Base-by-base conservation (phyloP, 768 basidiomycete species). In the Mycena galericulata region DNA sequence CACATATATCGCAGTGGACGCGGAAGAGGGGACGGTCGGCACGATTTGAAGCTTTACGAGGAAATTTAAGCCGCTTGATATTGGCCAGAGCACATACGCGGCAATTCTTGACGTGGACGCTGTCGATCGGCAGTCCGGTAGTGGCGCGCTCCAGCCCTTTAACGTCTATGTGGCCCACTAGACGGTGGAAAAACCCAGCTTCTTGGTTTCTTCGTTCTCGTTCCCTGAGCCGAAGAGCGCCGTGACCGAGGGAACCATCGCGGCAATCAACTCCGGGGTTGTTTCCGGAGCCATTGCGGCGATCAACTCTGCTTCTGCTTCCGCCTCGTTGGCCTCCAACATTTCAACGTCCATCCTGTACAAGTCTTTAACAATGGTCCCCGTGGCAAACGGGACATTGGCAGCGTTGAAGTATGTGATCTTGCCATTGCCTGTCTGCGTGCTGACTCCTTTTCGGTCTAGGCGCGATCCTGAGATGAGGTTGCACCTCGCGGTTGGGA, bases 151-250 rank as follows among this genome's bases (percentile, higher is more conserved):
- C 22, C 2, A 70, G 69, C 58, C 69, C 65, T 70, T 70, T 70
- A 70, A 70, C 64, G 59, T 70, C 69, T 49, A 70, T 61, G 36
- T 70, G 69, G 50, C 69, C 69, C 8, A 69, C 46, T 69, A 70
- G 62, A 64, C 60, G 67, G 53, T 68, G 67, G 17, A 14, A 68
- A 67, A 68, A 68, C 60, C 62, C 68, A 63, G 18, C 2, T 38
- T 18, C 22, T 59, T 47, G 1, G 53, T 22, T 2, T 62, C 61
- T 20, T 14, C 54, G 45, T 11, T 45, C 3, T 68, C 61, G 38
- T 4, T 34, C 1, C 54, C 61, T 1, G 67, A 61, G 10, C 67
- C 67, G 27, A 68, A 62, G 0, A 68, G 60, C 2, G 45, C n/a
- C 2, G 45, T 40, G 0, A 68, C 60, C 2, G 54, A 68, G 3